Conservation (phyloP, 1,284 basidiomycete species). For the Uromyces viciae-fabae region DNA sequence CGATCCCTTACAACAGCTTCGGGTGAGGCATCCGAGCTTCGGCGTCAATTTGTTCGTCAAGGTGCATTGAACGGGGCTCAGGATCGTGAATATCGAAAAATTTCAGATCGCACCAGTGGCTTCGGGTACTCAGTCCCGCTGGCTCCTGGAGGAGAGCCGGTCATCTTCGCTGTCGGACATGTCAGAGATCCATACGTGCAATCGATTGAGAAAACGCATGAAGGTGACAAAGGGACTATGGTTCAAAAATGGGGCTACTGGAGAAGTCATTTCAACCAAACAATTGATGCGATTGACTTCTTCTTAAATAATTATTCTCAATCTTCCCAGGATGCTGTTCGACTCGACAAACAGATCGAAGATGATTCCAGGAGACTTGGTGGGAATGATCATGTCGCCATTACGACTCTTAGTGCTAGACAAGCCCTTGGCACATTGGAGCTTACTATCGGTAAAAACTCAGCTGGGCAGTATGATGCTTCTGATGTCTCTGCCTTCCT, state of each 20-base stretch:
- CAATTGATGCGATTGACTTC: conserved; percentile 51
- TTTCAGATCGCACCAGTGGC: conserved; percentile 16
- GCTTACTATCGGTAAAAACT: conserved; percentile 50
- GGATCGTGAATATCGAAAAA: conserved; percentile 36
- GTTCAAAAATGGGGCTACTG: conserved; percentile 49
- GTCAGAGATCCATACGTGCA: conserved; percentile 41
- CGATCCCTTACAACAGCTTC: conserved; percentile 26
- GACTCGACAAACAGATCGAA: conserved; percentile 51
- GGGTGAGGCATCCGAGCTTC: conserved; percentile 45
- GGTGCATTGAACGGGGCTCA: conserved; percentile 12
- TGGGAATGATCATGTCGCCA: conserved; percentile 53
- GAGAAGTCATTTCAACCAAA: conserved; percentile 50
- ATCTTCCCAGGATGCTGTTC: conserved; percentile 48
- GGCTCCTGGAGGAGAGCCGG: neutral
- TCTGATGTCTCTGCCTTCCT: conserved; percentile 52
- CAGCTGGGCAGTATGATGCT: conserved; percentile 47
- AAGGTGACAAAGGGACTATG: neutral
- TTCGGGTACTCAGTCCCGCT: conserved; percentile 26
- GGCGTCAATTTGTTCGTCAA: conserved; percentile 51
- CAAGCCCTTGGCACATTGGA: conserved; percentile 53
- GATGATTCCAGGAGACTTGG: conserved; percentile 51
- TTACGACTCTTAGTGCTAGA: conserved; percentile 51
- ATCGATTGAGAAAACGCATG: conserved; percentile 9
- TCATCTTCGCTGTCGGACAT: conserved; percentile 35
- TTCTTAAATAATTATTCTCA: conserved; percentile 53